phyloP scores from a whole-genome alignment of 2,329 filamentous ascomycete species.

The Colletotrichum euphorbiae region DNA sequence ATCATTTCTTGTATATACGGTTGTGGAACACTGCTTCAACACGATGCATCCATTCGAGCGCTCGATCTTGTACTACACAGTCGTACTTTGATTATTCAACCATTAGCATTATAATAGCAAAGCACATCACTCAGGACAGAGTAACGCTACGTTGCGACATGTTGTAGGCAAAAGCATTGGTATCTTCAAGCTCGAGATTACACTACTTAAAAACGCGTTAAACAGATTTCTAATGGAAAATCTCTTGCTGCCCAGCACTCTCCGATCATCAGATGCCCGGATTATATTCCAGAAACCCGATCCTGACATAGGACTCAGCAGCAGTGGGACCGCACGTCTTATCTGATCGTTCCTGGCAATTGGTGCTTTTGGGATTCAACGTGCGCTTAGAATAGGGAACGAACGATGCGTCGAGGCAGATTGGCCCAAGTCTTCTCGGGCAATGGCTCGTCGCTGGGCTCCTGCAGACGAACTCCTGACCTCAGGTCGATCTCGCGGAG shows the following conservation, averaged over 20 bases:
- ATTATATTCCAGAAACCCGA: no score
- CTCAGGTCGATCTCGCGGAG: slow-evolving; percentile 71
- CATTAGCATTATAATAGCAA: not conserved
- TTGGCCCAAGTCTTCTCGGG: slow-evolving; percentile 50
- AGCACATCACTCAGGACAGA: not conserved
- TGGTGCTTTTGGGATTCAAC: no score
- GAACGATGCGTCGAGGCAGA: slow-evolving; percentile 50
- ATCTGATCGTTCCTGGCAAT: no score
- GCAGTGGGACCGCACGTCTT: no score
- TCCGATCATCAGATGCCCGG: no score
- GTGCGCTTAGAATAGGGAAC: slow-evolving; percentile 49
- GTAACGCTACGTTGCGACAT: not conserved
- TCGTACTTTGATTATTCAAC: not conserved
- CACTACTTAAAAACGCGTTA: not conserved
- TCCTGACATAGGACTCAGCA: no score
- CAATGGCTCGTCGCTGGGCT: slow-evolving; percentile 58
- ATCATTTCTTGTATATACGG: slow-evolving; percentile 29
- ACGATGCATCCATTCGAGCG: not conserved
- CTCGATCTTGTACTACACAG: not conserved
- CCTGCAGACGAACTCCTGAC: slow-evolving; percentile 65
- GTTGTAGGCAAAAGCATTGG: not conserved
- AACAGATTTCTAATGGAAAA: not conserved
- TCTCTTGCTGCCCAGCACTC: not conserved
- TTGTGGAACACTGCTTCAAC: slow-evolving; percentile 3
- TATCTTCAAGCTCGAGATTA: not conserved